A percentile compares a stretch with the other conserved stretches of the same genome.
phyloP scores from a whole-genome alignment of 495 filamentous ascomycete genomes.

The Talaromyces liani region DNA sequence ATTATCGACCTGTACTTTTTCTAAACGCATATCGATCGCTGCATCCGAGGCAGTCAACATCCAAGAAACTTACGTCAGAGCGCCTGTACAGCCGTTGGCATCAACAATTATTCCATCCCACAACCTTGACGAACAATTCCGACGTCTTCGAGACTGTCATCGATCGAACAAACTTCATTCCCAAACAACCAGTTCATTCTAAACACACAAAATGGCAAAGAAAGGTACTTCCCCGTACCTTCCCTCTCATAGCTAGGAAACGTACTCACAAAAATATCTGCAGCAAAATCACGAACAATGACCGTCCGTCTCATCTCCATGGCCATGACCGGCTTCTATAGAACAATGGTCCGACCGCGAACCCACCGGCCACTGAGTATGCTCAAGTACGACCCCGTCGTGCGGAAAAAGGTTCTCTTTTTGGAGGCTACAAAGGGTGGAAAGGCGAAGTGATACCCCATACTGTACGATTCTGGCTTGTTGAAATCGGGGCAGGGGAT shows the following conservation, averaged over 20 bases:
- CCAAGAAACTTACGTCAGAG: background rate
- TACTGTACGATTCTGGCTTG: background rate
- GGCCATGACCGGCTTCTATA: constrained; percentile 97
- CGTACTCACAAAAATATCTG: background rate
- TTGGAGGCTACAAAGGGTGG: constrained; percentile 75
- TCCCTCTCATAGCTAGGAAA: background rate
- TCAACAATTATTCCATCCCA: background rate
- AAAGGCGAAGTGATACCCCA: constrained; percentile 25
- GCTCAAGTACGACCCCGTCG: constrained; percentile 98
- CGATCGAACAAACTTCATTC: background rate
- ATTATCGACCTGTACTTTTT: background rate
- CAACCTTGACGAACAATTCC: background rate
- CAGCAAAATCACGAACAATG: constrained; percentile 89
- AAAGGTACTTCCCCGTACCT: constrained; percentile 2
- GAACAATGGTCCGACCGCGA: constrained; percentile 78
- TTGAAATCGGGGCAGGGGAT: background rate
- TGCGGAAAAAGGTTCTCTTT: constrained; percentile 92
- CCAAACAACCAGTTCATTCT: background rate
- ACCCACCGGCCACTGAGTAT: constrained; percentile 79
- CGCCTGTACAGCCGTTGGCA: too few species aligned
- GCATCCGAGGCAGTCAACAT: background rate
- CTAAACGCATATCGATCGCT: background rate
- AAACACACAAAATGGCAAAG: constrained; percentile 8
- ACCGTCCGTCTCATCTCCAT: constrained; percentile 93
- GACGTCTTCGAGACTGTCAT: background rate